Evolutionary conservation across 1,139 yeast genomes (phyloP).

Genomic region (Candida sanyaensis): DNA sequence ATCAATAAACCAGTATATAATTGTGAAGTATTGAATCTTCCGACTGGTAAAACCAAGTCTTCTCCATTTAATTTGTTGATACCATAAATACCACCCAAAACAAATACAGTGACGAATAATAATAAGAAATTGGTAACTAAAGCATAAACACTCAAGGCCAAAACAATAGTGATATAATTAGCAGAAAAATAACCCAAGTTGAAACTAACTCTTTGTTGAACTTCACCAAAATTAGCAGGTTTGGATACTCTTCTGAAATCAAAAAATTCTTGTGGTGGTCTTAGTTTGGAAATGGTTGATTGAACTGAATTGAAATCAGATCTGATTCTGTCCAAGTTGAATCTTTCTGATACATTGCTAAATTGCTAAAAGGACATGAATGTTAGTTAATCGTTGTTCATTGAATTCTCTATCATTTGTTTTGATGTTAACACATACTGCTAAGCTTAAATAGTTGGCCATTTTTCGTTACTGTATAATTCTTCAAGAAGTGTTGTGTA

Average conservation of each 20-base stretch:
- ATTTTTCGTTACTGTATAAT: not conserved
- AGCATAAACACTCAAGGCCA: constrained; percentile 56
- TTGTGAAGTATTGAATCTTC: constrained; percentile 74
- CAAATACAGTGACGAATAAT: constrained; percentile 74
- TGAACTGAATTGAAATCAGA: constrained; percentile 48
- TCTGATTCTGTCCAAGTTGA: constrained; percentile 54
- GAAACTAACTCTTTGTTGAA: constrained; percentile 84
- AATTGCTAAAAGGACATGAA: constrained; percentile 9
- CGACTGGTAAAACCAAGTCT: constrained; percentile 73
- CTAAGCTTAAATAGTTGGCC: constrained; percentile 12
- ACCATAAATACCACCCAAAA: constrained; percentile 72
- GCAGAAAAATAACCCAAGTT: constrained; percentile 87
- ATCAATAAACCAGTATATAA: constrained; percentile 84
- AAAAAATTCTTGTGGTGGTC: constrained; percentile 91
- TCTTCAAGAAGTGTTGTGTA: not conserved
- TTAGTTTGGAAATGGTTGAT: constrained; percentile 67
- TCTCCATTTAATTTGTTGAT: constrained; percentile 79
- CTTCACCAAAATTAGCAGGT: constrained; percentile 86
- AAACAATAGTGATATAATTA: constrained; percentile 77
- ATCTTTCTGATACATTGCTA: constrained; percentile 41
- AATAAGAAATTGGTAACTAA: constrained; percentile 82
- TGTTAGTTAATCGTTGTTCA: constrained; percentile 8
- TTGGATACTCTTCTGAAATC: constrained; percentile 87
- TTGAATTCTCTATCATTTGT: not conserved
- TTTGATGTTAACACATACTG: constrained; percentile 8